These are phyloP conservation scores for Geosmithia putterillii DNA, from an alignment of 2,329 filamentous ascomycete genomes.

Conservation along the genomic window DNA sequence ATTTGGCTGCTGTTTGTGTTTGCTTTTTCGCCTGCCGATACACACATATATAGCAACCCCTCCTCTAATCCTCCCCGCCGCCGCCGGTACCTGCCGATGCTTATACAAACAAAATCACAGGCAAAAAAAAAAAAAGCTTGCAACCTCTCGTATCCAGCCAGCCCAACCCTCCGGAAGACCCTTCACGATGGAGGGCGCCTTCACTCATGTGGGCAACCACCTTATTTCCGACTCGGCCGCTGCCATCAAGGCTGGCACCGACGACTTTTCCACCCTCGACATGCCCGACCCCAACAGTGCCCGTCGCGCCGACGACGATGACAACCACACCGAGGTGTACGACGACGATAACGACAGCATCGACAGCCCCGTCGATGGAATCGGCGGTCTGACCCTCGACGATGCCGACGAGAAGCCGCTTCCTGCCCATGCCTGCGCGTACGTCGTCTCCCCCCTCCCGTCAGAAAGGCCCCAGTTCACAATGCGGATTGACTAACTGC, in stretches of 20 bases:
- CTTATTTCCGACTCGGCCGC: conserved; percentile 72
- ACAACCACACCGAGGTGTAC: conserved; percentile 73
- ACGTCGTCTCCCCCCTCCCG: conserved; percentile 22
- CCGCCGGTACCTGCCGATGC: not conserved
- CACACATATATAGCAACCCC: not conserved
- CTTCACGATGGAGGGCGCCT: conserved; percentile 67
- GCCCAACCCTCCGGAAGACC: no score
- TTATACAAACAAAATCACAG: not conserved
- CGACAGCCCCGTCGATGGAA: conserved; percentile 51
- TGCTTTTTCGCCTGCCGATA: not conserved
- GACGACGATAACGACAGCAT: conserved; percentile 62
- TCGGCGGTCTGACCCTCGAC: conserved; percentile 50
- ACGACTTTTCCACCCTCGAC: conserved; percentile 59
- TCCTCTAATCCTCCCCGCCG: not conserved
- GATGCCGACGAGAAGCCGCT: conserved; percentile 70
- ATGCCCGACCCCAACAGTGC: conserved; percentile 47
- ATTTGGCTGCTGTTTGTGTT: not conserved
- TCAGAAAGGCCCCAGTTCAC: no score
- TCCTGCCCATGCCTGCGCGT: conserved; percentile 91
- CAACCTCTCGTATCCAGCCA: no score
- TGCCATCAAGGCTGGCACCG: conserved; percentile 77
- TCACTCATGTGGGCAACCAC: conserved; percentile 80
- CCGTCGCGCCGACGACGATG: conserved; percentile 74
- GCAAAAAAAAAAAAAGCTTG: no score
- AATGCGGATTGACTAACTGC: conserved; percentile 6